Percentiles rank a stretch among this genome's conserved stretches.
Conservation (phyloP, 495 filamentous ascomycete species). For the Hypoxylon trugodes region DNA sequence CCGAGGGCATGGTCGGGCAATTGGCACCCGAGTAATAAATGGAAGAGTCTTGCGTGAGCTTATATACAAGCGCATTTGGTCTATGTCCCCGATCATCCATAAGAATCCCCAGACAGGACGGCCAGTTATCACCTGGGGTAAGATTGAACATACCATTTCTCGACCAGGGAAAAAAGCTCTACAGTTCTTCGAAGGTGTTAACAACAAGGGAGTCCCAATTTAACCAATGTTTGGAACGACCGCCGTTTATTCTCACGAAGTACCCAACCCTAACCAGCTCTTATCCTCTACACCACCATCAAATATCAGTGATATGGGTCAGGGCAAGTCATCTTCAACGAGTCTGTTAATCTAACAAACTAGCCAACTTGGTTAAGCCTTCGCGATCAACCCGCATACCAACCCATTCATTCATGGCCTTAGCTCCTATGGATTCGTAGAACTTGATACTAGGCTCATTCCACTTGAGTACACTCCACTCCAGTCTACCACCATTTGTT, state of each 20-base stretch:
- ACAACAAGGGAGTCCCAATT: slow-evolving; percentile 17
- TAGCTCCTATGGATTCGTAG: slow-evolving; percentile 85
- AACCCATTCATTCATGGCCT: slow-evolving; percentile 84
- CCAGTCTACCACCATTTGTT: slow-evolving; percentile 77
- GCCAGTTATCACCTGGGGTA: slow-evolving; percentile 50
- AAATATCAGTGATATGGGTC: background rate
- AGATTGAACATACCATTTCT: slow-evolving; percentile 7
- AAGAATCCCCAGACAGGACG: slow-evolving; percentile 32
- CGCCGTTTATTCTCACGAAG: too few relatives aligned
- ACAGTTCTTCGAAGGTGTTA: slow-evolving; percentile 44
- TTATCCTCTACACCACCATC: background rate
- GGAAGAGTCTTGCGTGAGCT: slow-evolving; percentile 40
- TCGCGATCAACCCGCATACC: slow-evolving; percentile 88
- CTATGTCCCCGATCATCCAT: slow-evolving; percentile 43
- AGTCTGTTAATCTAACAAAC: slow-evolving; percentile 45
- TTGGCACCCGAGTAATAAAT: slow-evolving; percentile 38
- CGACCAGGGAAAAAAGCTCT: slow-evolving; percentile 22
- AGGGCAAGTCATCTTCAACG: background rate
- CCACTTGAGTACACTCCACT: slow-evolving; percentile 94
- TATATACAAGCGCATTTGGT: slow-evolving; percentile 47
- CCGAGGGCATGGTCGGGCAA: slow-evolving; percentile 39
- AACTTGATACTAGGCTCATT: slow-evolving; percentile 90
- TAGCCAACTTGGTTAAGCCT: slow-evolving; percentile 69
- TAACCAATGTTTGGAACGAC: background rate
- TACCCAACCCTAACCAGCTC: too few relatives aligned